Evolutionary conservation across 2,329 filamentous ascomycete species (phyloP), one percentile per base, ranked within the genome.

Genomic region (Talaromyces sp.): DNA sequence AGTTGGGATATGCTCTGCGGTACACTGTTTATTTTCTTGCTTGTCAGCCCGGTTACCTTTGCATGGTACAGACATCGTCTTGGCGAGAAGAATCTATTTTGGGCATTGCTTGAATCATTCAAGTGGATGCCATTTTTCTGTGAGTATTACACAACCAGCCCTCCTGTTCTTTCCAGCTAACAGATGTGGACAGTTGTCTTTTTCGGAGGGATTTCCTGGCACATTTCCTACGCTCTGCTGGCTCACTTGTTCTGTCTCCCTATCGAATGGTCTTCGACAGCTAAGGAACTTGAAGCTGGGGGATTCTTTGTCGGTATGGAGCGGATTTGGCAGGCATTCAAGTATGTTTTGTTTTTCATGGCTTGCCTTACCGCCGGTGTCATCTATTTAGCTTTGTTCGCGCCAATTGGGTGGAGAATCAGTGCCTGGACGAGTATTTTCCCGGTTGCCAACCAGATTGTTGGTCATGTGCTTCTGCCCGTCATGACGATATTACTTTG

Each of bases 251-350:
- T 95, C 72, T 86, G 90, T 77, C 86, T 93, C 70, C 84, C 95
- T 75, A 93, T 95, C 87, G 86, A 84, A 4, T 95, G 91, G 91
- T 90, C 90, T 55, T 87, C 90, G 1, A 96, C 91, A 0, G 84
- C 87, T 50, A 96, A 96, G 77, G 91, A 96, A 53, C 57, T 59
- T 7, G 64, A 91, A 68, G 87, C 89, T 69, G 88, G 89, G 32
- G 89, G 90, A 73, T 96, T 96, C 77, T 93, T 93, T 77, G 88
- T 90, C 62, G 91, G 93, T 71, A 85, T 93, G 27, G 88, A 89
- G 35, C 89, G 89, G 71, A 89, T 96, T 35, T 73, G 93, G 54
- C 88, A 87, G 75, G 86, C 86, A 73, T 93, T 93, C 81, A 92
- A 89, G 78, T 90, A 57, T 29, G 59, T 61, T 4, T 41, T 61